Evolutionary conservation across 257 asterid species (phyloP), one percentile per base, ranked within the genome.

Genomic region (Voacanga thouarsii): DNA sequence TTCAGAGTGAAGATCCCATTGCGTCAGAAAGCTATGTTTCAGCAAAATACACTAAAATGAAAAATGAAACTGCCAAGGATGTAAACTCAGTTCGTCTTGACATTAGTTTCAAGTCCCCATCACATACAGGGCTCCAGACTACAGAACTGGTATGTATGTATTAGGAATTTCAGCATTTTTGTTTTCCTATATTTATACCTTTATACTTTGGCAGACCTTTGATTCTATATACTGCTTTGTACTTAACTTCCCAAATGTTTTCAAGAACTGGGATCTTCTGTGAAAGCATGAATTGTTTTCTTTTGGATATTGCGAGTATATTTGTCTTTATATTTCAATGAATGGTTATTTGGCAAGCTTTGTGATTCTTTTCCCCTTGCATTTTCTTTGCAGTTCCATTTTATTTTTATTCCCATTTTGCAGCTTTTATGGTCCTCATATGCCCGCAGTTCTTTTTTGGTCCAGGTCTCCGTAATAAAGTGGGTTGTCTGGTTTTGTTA

Each of bases 121-220:
- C 97, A 39, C 99, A 96, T 82, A 91, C 97, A 77, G 99, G 99
- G 83, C 96, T 93, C 67, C 98, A 91, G 88, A 96, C 99, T 67
- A 90, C 99, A 81, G 98, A 92, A 81, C 89, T 96, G 99, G 99
- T 93, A 93, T 51, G 45, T 59, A 72, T 65, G 33, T 77, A 9
- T 65, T 3, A 10, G 74, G 71, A 51, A 6, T 41, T 30, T 43
- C 14, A 67, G 70, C 64, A 3, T 74, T 21, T 74, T 41, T 53
- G 30, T 75, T 28, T 61, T 61, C 28, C 50, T 16, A 28, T 6
- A 28, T 30, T 37, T 30, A 59, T 65, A 4, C 19, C 71, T 66
- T 55, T 67, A 39, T 67, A 19, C 15, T 67, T 67, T 39, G 39
- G 19, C 41, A 11, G 30, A 9, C 41, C 18, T 61, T 26, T 28